Evolutionary conservation across 805 yeast genomes (phyloP), one percentile per base, ranked within the genome.

Genomic region (Sugiyamaella chiloensis): DNA sequence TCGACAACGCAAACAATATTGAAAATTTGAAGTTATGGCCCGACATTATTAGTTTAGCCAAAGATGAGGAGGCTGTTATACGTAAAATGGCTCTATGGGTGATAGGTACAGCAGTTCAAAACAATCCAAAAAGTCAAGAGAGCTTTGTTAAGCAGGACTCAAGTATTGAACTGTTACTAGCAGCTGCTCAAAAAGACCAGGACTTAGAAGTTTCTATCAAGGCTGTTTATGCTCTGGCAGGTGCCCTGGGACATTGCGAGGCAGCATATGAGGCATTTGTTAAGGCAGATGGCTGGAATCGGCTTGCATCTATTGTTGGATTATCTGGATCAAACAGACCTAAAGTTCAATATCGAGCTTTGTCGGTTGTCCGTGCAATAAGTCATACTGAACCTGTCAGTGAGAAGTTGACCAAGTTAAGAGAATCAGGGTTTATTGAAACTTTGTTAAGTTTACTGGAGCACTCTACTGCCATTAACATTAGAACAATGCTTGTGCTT

Each of bases 1-100:
- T 91, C 51, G 98, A 93, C 65, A 93, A 93, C 64, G 98, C 98
- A 20, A 90, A 91, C 67, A 88, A 88, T 60, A 82, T 91, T 55
- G 91, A 86, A 54, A 85, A 84, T 58, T 62, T 90, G 72, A 79
- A 80, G 54, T 74, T 89, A 53, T 93, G 98, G 99, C 79, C 75
- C 19, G 71, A 81, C 2, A 63, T 90, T 36, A 69, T 88, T n/a
- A 62, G 65, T 1, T 75, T 76, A 44, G 68, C 89, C 42, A 68
- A 69, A 24, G 68, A 68, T 27, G 67, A 70, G 5, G 68, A 70
- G 2, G 70, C 69, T 2, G 58, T 65, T 1, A 64, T 91, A 26
- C 72, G 81, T 49, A 69, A 75, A 6, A 70, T 72, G 47, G 84
- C 90, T 0, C 80, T 86, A 50, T 81, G 93, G 30, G 78, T 85